phyloP scores from a whole-genome alignment of 2,329 filamentous ascomycete genomes.

The Cladosporium cucumerinum region DNA sequence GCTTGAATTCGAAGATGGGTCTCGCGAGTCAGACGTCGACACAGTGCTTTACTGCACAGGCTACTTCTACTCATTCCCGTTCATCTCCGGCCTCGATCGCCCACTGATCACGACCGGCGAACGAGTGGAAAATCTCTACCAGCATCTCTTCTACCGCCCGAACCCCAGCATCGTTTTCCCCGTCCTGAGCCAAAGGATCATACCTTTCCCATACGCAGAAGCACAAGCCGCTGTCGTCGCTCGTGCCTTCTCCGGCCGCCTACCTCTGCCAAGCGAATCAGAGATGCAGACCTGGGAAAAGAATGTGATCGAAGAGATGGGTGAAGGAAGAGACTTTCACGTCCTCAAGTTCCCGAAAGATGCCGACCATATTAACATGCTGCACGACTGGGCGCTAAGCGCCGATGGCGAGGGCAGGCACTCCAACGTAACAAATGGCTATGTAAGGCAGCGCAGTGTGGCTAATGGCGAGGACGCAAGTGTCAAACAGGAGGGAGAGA shows the following conservation, averaged over 20 bases:
- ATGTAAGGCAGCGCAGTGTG: background rate
- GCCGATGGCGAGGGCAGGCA: conserved; percentile 37
- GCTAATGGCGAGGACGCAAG: background rate
- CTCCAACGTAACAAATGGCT: background rate
- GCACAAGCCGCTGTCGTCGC: conserved; percentile 74
- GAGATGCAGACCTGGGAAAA: conserved; percentile 71
- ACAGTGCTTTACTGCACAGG: conserved; percentile 83
- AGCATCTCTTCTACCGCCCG: conserved; percentile 72
- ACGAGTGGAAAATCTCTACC: conserved; percentile 68
- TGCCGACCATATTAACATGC: conserved; percentile 65
- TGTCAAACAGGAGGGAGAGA: conserved; percentile 23
- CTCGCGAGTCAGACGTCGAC: conserved; percentile 65
- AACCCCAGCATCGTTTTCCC: conserved; percentile 78
- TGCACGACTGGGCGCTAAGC: conserved; percentile 59
- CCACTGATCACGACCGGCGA: conserved; percentile 65
- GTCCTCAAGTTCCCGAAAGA: conserved; percentile 59
- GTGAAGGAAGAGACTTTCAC: conserved; percentile 52
- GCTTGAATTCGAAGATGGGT: conserved; percentile 65
- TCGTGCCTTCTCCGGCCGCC: conserved; percentile 69
- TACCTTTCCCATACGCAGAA: conserved; percentile 82
- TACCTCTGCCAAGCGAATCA: conserved; percentile 59
- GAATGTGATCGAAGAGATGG: conserved; percentile 35
- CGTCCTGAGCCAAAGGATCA: conserved; percentile 72
- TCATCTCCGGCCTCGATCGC: conserved; percentile 52
- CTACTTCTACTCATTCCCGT: conserved; percentile 82